Evolutionary conservation across 1,139 yeast species (phyloP).

Genomic region (Kazachstania sp.): DNA sequence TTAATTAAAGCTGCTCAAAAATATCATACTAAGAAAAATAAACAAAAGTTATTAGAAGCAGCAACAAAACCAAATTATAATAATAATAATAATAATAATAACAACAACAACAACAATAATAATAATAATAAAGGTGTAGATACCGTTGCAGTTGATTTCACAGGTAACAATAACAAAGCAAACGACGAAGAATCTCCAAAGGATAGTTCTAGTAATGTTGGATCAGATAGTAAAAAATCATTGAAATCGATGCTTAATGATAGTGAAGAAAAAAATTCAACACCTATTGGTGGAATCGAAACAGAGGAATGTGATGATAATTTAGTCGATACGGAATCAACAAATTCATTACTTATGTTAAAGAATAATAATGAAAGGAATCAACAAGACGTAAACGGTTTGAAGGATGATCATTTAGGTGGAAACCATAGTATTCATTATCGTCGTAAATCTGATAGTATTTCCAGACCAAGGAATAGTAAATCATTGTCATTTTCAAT

Average conservation of each 20-base stretch:
- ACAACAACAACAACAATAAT: too few species aligned
- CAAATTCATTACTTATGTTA: conserved; percentile 16
- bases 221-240: conserved; percentile 11
- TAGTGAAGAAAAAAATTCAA: conserved; percentile 4
- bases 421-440: background rate
- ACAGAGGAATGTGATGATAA: conserved; percentile 21
- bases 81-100: too few species aligned
- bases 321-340: conserved; percentile 20
- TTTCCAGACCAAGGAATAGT: conserved; percentile 4
- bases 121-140: too few species aligned
- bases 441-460: conserved; percentile 11
- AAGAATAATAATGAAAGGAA: conserved; percentile 11
- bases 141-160: too few species aligned
- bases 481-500: conserved; percentile 11
- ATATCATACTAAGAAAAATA: conserved; percentile 1
- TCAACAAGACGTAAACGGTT: background rate
- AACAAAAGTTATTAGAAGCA: background rate
- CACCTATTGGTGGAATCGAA: conserved; percentile 4
- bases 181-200: too few species aligned
- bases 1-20: conserved; percentile 13
- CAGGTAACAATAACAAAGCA: background rate
- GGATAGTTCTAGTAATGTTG: conserved; percentile 4
- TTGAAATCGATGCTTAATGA: conserved; percentile 1
- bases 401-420: background rate
- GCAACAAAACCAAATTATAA: too few species aligned